These are phyloP conservation scores for Myriangium duriaei DNA, from an alignment of 2,329 filamentous ascomycete species.

Conservation along the genomic window DNA sequence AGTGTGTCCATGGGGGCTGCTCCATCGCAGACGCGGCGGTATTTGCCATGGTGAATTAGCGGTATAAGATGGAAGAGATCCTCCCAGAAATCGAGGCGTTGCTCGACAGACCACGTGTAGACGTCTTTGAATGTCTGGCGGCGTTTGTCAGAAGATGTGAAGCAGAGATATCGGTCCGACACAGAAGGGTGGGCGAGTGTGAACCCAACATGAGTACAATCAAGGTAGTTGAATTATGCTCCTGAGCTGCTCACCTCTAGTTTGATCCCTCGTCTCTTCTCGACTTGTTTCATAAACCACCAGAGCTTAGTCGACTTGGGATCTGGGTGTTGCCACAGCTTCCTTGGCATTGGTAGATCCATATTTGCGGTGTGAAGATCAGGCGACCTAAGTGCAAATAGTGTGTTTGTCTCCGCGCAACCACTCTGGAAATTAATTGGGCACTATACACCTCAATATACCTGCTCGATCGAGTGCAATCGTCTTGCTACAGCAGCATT, in stretches of 20 bases:
- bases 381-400: no score
- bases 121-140: constrained; percentile 54
- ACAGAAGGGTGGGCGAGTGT: background rate
- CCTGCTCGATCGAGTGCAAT: no score
- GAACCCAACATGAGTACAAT: background rate
- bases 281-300: constrained; percentile 53
- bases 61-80: constrained; percentile 48
- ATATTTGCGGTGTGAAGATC: no score
- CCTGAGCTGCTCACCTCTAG: constrained; percentile 47
- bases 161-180: background rate
- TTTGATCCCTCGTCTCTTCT: constrained; percentile 42
- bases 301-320: constrained; percentile 46
- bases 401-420: no score
- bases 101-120: constrained; percentile 53
- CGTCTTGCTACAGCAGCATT: no score
- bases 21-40: constrained; percentile 50
- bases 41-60: constrained; percentile 50
- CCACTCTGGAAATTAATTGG: no score
- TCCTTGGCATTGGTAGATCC: constrained; percentile 24
- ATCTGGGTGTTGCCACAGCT: constrained; percentile 33
- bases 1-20: constrained; percentile 55
- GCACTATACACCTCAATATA: no score
- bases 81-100: constrained; percentile 52
- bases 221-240: no score
- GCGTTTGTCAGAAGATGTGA: constrained; percentile 4